Evolutionary conservation across 345 rosid species (phyloP), one percentile per base, ranked within the genome.

Genomic region (Eucalyptus cladocalyx): DNA sequence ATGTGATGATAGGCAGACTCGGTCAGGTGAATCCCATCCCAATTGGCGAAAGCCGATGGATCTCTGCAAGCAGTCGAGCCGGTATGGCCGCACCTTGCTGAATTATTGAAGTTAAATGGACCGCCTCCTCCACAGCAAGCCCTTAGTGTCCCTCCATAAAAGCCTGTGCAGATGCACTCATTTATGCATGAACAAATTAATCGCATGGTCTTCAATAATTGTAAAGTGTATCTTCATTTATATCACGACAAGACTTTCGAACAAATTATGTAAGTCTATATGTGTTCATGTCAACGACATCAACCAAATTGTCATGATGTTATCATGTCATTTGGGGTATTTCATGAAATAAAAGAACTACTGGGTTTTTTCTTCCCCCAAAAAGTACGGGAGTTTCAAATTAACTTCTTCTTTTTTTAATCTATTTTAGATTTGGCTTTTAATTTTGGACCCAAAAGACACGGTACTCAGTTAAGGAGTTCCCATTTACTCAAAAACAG

Each of bases 41-140:
- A 95, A 83, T 92, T 95, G 30, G 93, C 92, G 37, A 88, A 92
- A 32, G 88, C 81, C 2, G 93, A 91, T 24, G 96, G 98, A 87
- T 93, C 69, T 65, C 83, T 4, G 42, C 96, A 96, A 17, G 93
- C 91, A 26, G 51, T 91, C 10, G 98, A 94, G 43, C 96, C 96
- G 2, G 30, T 87, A 88, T 91, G 92, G 10, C 97, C 96, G 12
- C 98, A 96, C 45, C 91, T 88, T 15, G 93, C 95, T 4, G 93
- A 92, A 37, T 88, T 88, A 43, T 95, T 92, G 91, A 91, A 95
- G 69, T 96, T 94, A 89, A 93, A 95, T 5, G 95, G 95, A 16
- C 98, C 97, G 62, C 95, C 96, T 26, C 94, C 95, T 83, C 97
- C 98, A 48, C 97, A 96, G 54, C 97, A 96, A 18, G 96, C 95